Conservation (phyloP, 345 rosid species). For the Ceriops decandra region DNA sequence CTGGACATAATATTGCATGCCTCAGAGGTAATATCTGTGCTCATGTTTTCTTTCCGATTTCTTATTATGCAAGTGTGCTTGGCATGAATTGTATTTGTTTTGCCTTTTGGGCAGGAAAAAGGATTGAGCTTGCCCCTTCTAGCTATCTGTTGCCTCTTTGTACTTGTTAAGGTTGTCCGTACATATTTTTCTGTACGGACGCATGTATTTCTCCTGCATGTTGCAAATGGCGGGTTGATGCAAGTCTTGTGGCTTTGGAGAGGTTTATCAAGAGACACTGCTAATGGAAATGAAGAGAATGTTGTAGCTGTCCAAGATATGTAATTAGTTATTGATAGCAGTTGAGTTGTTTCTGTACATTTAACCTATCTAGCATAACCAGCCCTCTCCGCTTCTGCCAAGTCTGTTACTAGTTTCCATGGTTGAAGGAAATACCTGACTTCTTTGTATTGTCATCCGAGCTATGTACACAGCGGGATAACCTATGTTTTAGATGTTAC, state of each 20-base stretch:
- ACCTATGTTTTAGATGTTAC: neutral
- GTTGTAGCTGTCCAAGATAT: constrained; percentile 8
- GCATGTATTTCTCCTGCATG: constrained; percentile 37
- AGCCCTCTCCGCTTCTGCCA: neutral
- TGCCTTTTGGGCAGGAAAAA: constrained; percentile 28
- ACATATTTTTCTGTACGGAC: constrained; percentile 16
- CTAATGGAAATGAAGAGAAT: neutral
- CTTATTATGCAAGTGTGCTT: neutral
- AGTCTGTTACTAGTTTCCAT: neutral
- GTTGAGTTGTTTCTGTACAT: neutral
- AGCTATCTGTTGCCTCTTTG: constrained; percentile 33
- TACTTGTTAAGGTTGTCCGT: constrained; percentile 35
- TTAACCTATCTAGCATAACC: too few relatives aligned
- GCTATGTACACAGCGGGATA: neutral
- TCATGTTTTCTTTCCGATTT: neutral
- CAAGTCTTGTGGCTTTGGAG: constrained; percentile 52
- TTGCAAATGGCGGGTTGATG: constrained; percentile 55
- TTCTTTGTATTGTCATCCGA: neutral
- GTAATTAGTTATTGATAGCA: neutral
- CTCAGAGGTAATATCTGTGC: constrained; percentile 28
- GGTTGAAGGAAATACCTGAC: neutral
- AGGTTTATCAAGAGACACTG: constrained; percentile 14
- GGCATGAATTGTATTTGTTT: neutral
- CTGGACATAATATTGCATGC: constrained; percentile 15
- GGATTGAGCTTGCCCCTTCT: constrained; percentile 21